Conservation (phyloP, 23 red algal species). For the Chondrus crispus region DNA sequence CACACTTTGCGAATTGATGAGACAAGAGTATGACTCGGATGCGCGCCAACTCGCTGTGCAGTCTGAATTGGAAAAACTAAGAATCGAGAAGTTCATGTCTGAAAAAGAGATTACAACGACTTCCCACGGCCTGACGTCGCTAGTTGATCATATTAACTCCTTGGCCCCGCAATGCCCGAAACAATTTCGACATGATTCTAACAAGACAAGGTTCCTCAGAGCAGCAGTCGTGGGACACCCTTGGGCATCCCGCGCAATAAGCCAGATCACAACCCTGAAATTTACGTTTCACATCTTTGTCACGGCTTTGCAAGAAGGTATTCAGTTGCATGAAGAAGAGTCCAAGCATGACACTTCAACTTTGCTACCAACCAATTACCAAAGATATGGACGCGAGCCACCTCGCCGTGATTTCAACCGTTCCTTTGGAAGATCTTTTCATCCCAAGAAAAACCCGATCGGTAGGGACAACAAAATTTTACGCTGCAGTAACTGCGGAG, state of each 20-base stretch:
- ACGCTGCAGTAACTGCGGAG: not conserved
- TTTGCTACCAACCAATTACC: not conserved
- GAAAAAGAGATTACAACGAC: not conserved
- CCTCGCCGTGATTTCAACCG: not conserved
- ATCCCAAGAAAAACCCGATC: constrained; percentile 24
- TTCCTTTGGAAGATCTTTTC: too few relatives aligned
- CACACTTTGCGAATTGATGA: not conserved
- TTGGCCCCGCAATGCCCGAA: not conserved
- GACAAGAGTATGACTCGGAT: not conserved
- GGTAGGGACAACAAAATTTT: not conserved
- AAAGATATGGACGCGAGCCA: not conserved
- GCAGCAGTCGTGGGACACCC: not conserved
- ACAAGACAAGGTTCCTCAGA: not conserved
- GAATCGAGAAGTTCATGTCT: not conserved
- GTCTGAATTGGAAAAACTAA: not conserved
- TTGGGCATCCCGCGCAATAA: not conserved
- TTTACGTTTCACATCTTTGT: constrained; percentile 40
- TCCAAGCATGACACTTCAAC: not conserved
- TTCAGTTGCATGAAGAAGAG: not conserved
- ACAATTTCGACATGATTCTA: not conserved
- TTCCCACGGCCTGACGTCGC: not conserved
- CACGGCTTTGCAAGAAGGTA: constrained; percentile 13
- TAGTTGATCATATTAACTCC: not conserved
- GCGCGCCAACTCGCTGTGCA: not conserved
- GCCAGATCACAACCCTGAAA: not conserved